Base-by-base conservation (phyloP, 345 rosid species). In the Citrus mangshanensis region DNA sequence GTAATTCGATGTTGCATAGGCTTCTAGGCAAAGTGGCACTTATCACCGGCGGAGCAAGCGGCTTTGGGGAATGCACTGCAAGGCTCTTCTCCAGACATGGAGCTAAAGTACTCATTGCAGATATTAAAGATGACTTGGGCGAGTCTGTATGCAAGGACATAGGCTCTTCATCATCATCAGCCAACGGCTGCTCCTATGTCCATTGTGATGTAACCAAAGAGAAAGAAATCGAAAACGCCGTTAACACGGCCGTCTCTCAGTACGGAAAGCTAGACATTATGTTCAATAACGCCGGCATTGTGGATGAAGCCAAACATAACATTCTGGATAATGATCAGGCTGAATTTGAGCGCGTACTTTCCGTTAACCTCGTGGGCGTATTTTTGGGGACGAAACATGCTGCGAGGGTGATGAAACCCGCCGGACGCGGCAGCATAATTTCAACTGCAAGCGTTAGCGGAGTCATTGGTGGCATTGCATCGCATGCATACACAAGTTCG, bases 301-400 rank as follows among this genome's bases (percentile, higher is more conserved):
- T 25, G 1, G 68, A 34, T 2, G 34, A 32, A 8, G 6, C 13
- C 2, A 80, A 71, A 14, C 24, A 19, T 1, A 68, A 35, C 62
- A 81, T 82, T 0, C 6, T 69, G 1, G 72, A 71, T 5, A 61
- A 62, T 3, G 64, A 76, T 1, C 51, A 58, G 1, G 80, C 30
- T 9, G 85, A 81, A 30, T 81, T 85, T 22, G 78, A 80, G 75
- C 46, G 2, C 0, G 70, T 78, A 1, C 21, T 76, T 1, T 59
- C 56, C 1, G 79, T 76, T 5, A 83, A 85, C 28, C 35, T 83
- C 10, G 13, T 59, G 0, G 86, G 86, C 0, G 74, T 16, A 0
- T 83, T 83, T 69, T 30, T 85, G 24, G 86, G 88, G 22, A 76
- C 75, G 19, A 85, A 85, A 68, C 84, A 85, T 25, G 85, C 88